Base-by-base conservation (phyloP, 2,329 filamentous ascomycete genomes). In the Fusarium acutatum region DNA sequence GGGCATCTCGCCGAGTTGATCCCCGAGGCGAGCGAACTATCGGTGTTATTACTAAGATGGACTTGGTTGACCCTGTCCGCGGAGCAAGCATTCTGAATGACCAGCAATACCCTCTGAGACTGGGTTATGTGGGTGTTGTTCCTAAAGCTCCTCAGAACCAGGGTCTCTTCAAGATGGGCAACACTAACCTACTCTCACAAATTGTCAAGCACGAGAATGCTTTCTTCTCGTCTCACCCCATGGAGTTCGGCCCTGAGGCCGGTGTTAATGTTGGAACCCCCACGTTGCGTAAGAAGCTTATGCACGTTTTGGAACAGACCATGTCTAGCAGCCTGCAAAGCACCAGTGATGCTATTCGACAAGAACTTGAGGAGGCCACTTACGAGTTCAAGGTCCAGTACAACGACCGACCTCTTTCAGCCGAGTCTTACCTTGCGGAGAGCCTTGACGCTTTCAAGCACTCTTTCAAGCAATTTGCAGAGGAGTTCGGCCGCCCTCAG, bases 371-470 rank as follows among this genome's bases (percentile, higher is more conserved):
- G 79, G 96, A 99, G 83, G 95, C 96, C 7, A 96, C 94, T 0
- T 99, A 99, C 80, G 96, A 99, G 82, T 99, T 97, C 87, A 99
- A 99, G 82, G 96, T 99, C 10, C 97, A 99, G 82, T 99, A 99
- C 84, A 99, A 99, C 79, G 96, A 99, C 81, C 91, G 96, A 12
- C 94, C 96, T 3, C 86, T 99, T 40, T 97, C 94, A 57, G 96
- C 96, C 5, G 96, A 99, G 81, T 97, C 96, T 8, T 99, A 99
- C 80, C 89, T 99, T 43, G 96, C 96, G 5, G 96, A 98, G 82
- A 97, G 94, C 75, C 86, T 99, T 7, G 96, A 99, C 81, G 92
- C 92, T 26, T 98, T 99, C 88, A 99, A 99, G 83, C 97, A 98
- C 82, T 94, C 94, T 0, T 99, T 99, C 85, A 98, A 97, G 81